phyloP scores from a whole-genome alignment of 1,139 yeast genomes.

The Debaryomyces robertsiae region DNA sequence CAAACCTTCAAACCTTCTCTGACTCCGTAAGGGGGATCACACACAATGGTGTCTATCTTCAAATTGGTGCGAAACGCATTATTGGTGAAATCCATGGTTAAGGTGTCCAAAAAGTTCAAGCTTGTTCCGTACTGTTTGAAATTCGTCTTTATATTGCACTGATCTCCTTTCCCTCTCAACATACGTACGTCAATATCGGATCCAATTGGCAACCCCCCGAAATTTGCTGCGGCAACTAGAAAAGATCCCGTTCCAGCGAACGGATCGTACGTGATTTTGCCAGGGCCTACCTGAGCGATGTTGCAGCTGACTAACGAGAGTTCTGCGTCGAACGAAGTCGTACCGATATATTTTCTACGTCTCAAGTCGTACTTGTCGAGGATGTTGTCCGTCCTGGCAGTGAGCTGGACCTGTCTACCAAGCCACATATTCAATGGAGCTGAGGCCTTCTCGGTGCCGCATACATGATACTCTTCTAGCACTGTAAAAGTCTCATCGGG shows the following conservation, averaged over 20 bases:
- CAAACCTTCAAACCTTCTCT: constrained; percentile 93
- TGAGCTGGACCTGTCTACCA: constrained; percentile 68
- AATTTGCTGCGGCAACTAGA: constrained; percentile 83
- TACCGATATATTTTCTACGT: constrained; percentile 86
- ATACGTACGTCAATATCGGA: constrained; percentile 91
- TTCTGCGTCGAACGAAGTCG: constrained; percentile 95
- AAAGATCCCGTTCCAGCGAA: constrained; percentile 98
- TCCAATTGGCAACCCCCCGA: constrained; percentile 80
- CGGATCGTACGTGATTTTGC: constrained; percentile 83
- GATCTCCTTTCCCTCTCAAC: constrained; percentile 67
- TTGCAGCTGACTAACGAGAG: constrained; percentile 82
- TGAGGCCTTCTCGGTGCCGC: constrained; percentile 53
- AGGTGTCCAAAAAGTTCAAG: constrained; percentile 64
- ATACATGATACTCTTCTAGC: constrained; percentile 67
- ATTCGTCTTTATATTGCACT: constrained; percentile 58
- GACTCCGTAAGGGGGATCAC: constrained; percentile 98
- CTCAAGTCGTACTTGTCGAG: constrained; percentile 81
- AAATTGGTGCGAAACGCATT: constrained; percentile 71
- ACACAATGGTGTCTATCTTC: constrained; percentile 75
- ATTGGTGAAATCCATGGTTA: constrained; percentile 95
- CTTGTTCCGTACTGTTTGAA: constrained; percentile 73
- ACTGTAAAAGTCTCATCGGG: constrained; percentile 76
- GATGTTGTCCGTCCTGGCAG: constrained; percentile 62
- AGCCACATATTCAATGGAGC: constrained; percentile 66
- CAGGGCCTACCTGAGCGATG: constrained; percentile 70